phyloP scores from a whole-genome alignment of 129 eudicot species.

The Centaurea solstitialis region DNA sequence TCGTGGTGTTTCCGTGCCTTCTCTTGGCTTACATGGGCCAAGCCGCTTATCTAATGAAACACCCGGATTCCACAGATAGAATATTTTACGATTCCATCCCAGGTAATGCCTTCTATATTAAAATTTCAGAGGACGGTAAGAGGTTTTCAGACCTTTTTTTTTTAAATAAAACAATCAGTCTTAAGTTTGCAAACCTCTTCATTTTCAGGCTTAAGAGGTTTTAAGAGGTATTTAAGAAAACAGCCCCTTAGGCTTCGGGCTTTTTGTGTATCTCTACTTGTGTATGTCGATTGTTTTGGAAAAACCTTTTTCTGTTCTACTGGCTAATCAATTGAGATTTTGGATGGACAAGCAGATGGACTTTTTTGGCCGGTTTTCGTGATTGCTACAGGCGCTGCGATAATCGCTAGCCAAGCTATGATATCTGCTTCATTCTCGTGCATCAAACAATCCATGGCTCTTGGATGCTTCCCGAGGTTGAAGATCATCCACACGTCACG shows the following conservation, averaged over 20 bases:
- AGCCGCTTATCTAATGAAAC: constrained; percentile 78
- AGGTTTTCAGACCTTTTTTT: too few species aligned
- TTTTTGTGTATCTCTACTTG: neutral
- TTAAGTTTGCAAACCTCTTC: too few species aligned
- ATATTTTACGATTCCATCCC: constrained; percentile 92
- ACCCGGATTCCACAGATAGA: constrained; percentile 58
- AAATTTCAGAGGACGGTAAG: too few species aligned
- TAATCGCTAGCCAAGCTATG: constrained; percentile 99
- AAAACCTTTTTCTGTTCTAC: neutral
- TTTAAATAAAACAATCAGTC: too few species aligned
- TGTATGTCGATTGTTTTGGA: neutral
- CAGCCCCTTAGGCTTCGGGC: too few species aligned
- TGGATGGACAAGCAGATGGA: constrained; percentile 49
- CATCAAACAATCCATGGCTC: constrained; percentile 92
- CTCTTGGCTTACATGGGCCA: constrained; percentile 98
- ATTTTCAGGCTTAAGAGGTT: too few species aligned
- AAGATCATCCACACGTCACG: constrained; percentile 86
- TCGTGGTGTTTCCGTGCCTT: constrained; percentile 96
- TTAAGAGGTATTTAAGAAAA: too few species aligned
- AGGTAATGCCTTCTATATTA: constrained; percentile 41
- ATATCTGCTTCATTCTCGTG: constrained; percentile 95
- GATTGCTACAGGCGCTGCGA: constrained; percentile 85
- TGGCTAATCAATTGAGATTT: neutral
- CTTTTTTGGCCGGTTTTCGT: constrained; percentile 94
- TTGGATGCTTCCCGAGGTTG: constrained; percentile 93